A percentile compares a stretch with the other conserved stretches of the same genome.
Evolutionary conservation across 2,329 filamentous ascomycete species (phyloP).

Genomic region (Stagonosporopsis chrysanthemi): DNA sequence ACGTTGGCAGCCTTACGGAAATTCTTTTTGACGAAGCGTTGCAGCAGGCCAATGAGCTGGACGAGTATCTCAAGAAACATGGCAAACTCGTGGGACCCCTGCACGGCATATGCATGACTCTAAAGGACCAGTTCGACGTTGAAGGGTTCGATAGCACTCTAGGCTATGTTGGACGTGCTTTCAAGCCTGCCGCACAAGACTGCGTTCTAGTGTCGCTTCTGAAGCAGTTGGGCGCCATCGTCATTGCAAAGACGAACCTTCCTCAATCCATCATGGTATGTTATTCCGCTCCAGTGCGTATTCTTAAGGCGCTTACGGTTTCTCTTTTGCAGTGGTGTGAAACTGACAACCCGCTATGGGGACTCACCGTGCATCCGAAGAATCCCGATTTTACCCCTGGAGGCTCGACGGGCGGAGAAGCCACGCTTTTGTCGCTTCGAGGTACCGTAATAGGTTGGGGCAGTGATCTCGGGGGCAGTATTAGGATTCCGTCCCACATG

Average conservation of each 20-base stretch:
- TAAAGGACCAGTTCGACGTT: constrained; percentile 61
- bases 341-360: constrained; percentile 68
- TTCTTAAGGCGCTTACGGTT: constrained; percentile 52
- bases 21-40: constrained; percentile 57
- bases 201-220: constrained; percentile 65
- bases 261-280: constrained; percentile 63
- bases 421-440: constrained; percentile 61
- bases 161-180: constrained; percentile 70
- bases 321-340: constrained; percentile 62
- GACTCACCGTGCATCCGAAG: constrained; percentile 64
- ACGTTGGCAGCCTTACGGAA: constrained; percentile 53
- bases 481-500: constrained; percentile 67
- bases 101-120: constrained; percentile 57
- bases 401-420: constrained; percentile 68
- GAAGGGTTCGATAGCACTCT: constrained; percentile 58
- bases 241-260: constrained; percentile 61
- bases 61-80: constrained; percentile 48
- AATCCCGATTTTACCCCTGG: constrained; percentile 63
- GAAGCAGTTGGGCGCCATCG: constrained; percentile 60
- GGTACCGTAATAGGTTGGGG: constrained; percentile 66
- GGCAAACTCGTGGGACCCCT: constrained; percentile 54
- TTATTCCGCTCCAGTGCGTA: constrained; percentile 7
- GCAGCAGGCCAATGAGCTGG: constrained; percentile 51
- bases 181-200: constrained; percentile 59
- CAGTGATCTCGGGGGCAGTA: constrained; percentile 65